phyloP scores from a whole-genome alignment of 2,329 filamentous ascomycete species.

The Colletotrichum sp. region DNA sequence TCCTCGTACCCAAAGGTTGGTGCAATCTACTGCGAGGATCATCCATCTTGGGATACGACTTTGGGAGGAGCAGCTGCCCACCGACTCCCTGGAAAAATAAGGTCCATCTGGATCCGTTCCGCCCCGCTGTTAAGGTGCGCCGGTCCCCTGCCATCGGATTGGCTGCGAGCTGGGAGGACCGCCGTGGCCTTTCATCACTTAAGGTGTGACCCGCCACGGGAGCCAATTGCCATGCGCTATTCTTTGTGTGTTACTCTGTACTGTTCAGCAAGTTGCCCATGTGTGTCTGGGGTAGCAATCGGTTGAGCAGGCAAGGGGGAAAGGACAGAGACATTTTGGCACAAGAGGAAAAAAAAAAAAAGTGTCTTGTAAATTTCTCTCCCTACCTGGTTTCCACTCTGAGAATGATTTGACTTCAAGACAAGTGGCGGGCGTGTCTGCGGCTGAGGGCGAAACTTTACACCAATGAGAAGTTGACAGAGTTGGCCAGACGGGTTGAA shows the following conservation, averaged over 20 bases:
- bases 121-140: slow-evolving; percentile 4
- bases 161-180: background rate
- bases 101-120: background rate
- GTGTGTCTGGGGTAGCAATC: background rate
- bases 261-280: background rate
- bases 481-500: background rate
- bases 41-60: background rate
- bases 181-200: background rate
- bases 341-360: background rate
- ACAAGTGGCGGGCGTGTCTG: background rate
- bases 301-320: background rate
- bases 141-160: background rate
- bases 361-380: background rate
- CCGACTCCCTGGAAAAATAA: slow-evolving; percentile 1
- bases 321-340: background rate
- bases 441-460: background rate
- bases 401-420: background rate
- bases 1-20: background rate
- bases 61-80: background rate
- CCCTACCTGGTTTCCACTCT: background rate
- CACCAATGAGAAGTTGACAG: background rate
- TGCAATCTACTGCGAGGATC: background rate
- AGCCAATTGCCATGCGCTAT: background rate
- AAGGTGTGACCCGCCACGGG: background rate
- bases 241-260: background rate